These are phyloP conservation scores for Trametes hirsuta DNA, from an alignment of 1,284 basidiomycete species.

Conservation along the genomic window DNA sequence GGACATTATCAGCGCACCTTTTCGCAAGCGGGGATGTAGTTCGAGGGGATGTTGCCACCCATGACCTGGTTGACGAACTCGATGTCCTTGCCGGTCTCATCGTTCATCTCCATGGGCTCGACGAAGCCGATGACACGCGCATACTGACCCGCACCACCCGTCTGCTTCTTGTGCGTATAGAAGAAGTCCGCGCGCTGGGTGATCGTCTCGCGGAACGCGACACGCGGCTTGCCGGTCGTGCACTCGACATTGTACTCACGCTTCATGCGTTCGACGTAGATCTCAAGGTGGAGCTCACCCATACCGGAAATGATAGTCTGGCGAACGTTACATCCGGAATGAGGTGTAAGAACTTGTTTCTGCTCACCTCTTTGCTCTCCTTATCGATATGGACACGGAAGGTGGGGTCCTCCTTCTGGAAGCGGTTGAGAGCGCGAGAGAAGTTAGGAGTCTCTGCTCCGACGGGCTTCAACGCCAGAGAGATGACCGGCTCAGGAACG, in stretches of 20 bases:
- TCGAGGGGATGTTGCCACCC: conserved; percentile 90
- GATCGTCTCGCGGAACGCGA: conserved; percentile 97
- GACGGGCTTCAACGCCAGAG: conserved; percentile 89
- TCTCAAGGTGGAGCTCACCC: conserved; percentile 99
- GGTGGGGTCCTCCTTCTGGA: conserved; percentile 99
- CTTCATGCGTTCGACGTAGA: conserved; percentile 99
- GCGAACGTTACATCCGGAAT: background rate
- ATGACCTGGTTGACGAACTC: conserved; percentile 91
- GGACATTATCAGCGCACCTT: conserved; percentile 57
- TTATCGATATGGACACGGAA: conserved; percentile 96
- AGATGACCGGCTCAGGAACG: conserved; percentile 98
- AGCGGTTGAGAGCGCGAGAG: conserved; percentile 94
- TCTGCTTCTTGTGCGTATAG: conserved; percentile 99
- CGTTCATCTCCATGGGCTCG: conserved; percentile 87
- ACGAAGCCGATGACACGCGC: conserved; percentile 92
- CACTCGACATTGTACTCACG: conserved; percentile 97
- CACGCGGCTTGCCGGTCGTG: conserved; percentile 93
- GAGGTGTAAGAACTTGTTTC: background rate
- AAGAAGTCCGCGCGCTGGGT: conserved; percentile 82
- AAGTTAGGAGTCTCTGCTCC: conserved; percentile 96
- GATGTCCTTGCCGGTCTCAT: conserved; percentile 84
- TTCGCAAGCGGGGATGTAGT: conserved; percentile 94
- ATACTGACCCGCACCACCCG: conserved; percentile 96
- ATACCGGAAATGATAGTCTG: conserved; percentile 99
- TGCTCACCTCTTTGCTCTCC: conserved; percentile 87